Conservation (phyloP, 495 filamentous ascomycete genomes). For the Aspergillus heteromorphus region DNA sequence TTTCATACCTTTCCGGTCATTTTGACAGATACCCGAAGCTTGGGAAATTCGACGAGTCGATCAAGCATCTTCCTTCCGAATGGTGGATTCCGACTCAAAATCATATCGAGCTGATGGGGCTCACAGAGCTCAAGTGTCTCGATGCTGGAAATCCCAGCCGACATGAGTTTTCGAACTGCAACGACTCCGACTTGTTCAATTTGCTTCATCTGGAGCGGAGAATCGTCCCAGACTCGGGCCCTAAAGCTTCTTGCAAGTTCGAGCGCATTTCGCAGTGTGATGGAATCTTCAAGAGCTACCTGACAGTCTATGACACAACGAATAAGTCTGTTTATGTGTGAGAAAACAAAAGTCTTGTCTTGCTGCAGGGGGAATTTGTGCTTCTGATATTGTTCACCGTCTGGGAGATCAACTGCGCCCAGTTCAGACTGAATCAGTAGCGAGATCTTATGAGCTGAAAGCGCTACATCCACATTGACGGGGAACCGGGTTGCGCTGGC, state of each 20-base stretch:
- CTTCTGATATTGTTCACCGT: constrained; percentile 54
- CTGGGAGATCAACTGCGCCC: constrained; percentile 66
- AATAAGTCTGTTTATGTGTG: constrained; percentile 66
- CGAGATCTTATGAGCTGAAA: constrained; percentile 77
- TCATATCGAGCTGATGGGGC: constrained; percentile 65
- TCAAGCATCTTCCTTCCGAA: constrained; percentile 69
- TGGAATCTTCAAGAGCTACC: constrained; percentile 59
- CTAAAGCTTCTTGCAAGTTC: constrained; percentile 74
- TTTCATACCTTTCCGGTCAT: constrained; percentile 43
- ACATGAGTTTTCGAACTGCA: constrained; percentile 69
- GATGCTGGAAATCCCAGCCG: constrained; percentile 64
- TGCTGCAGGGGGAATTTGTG: constrained; percentile 56
- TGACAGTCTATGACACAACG: constrained; percentile 86
- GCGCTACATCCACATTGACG: constrained; percentile 69
- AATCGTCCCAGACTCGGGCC: constrained; percentile 82
- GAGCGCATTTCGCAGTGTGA: constrained; percentile 62
- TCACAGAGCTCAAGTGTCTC: constrained; percentile 65
- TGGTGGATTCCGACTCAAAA: constrained; percentile 74
- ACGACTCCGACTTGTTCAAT: constrained; percentile 76
- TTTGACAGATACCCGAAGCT: constrained; percentile 55
- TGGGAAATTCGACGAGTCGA: constrained; percentile 66
- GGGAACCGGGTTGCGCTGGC: constrained; percentile 66
- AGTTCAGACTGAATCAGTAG: constrained; percentile 80
- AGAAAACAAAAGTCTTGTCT: constrained; percentile 70
- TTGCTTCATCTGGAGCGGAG: constrained; percentile 79